Percentiles rank a stretch among this genome's conserved stretches.
Conservation (phyloP, 2,329 filamentous ascomycete genomes). For the Chlorencoelia australis region DNA sequence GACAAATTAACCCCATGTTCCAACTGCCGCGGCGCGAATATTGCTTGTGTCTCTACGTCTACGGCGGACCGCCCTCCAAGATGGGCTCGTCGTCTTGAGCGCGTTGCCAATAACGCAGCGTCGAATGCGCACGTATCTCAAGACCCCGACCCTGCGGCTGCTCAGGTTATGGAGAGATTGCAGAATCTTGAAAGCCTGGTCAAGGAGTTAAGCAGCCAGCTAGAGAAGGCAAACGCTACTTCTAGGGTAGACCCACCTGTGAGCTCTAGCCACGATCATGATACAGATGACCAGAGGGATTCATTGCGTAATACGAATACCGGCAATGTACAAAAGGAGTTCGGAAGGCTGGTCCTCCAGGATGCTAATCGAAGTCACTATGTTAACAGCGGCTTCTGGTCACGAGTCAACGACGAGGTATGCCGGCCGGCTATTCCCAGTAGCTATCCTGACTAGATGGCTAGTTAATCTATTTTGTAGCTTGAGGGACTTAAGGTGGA, state of each 20-base stretch:
- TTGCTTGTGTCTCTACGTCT: constrained; percentile 41
- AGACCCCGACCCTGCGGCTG: constrained; percentile 22
- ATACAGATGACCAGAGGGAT: constrained; percentile 9
- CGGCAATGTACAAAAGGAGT: constrained; percentile 30
- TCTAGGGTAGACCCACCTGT: constrained; percentile 24
- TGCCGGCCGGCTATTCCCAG: constrained; percentile 4
- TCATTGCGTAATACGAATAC: neutral
- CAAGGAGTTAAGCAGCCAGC: constrained; percentile 37
- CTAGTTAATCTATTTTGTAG: constrained; percentile 23
- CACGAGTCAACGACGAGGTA: constrained; percentile 45
- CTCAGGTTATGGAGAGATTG: constrained; percentile 39
- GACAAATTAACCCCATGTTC: constrained; percentile 46
- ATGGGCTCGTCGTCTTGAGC: constrained; percentile 43
- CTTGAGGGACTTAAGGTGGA: constrained; percentile 37
- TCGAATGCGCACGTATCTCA: constrained; percentile 10
- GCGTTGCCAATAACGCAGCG: constrained; percentile 26
- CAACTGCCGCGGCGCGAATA: constrained; percentile 43
- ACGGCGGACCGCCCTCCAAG: constrained; percentile 40
- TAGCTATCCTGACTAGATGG: constrained; percentile 3
- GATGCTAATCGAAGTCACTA: constrained; percentile 33
- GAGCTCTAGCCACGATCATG: constrained; percentile 20
- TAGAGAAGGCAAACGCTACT: constrained; percentile 33
- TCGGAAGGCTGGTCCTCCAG: constrained; percentile 38
- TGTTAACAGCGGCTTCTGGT: constrained; percentile 45
- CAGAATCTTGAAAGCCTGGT: constrained; percentile 41